Evolutionary conservation across 1,284 basidiomycete genomes (phyloP).

Genomic region (Marasmius fiardii): DNA sequence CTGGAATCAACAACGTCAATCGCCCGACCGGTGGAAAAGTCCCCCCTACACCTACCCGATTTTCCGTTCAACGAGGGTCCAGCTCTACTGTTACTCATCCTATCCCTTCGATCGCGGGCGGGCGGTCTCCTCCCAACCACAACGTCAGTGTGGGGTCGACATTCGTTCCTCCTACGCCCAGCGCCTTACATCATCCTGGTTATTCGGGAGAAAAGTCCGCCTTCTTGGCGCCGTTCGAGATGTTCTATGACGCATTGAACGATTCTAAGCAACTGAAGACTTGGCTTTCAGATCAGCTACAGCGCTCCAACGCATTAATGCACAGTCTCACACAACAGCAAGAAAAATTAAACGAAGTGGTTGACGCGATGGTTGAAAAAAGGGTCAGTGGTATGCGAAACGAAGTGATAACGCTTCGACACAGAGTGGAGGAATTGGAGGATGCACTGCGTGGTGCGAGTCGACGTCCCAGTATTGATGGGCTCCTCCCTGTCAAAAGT

Average conservation of each 20-base stretch:
- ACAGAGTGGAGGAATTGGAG: slow-evolving; percentile 56
- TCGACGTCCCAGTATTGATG: slow-evolving; percentile 28
- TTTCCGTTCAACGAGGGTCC: slow-evolving; percentile 43
- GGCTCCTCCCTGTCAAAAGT: slow-evolving; percentile 16
- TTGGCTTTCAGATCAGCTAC: slow-evolving; percentile 70
- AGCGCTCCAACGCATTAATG: slow-evolving; percentile 53
- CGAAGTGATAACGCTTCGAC: slow-evolving; percentile 53
- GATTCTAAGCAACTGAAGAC: slow-evolving; percentile 70
- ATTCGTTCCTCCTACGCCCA: slow-evolving; percentile 61
- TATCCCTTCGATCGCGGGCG: slow-evolving; percentile 23
- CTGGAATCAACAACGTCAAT: slow-evolving; percentile 37
- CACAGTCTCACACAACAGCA: slow-evolving; percentile 49
- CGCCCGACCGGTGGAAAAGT: slow-evolving; percentile 51
- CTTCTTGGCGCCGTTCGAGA: slow-evolving; percentile 74
- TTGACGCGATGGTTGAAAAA: slow-evolving; percentile 57
- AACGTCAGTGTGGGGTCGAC: slow-evolving; percentile 59
- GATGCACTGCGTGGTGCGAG: slow-evolving; percentile 42
- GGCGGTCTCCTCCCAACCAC: slow-evolving; percentile 46
- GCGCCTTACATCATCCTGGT: slow-evolving; percentile 52
- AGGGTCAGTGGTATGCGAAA: slow-evolving; percentile 49
- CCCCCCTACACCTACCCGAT: slow-evolving; percentile 69
- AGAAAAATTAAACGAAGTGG: slow-evolving; percentile 54
- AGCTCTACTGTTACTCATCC: slow-evolving; percentile 19
- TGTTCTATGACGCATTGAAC: slow-evolving; percentile 75
- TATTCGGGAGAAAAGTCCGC: slow-evolving; percentile 64